These are phyloP conservation scores for Raddia guianensis DNA, from an alignment of 176 grass and related monocot species.

Conservation along the genomic window DNA sequence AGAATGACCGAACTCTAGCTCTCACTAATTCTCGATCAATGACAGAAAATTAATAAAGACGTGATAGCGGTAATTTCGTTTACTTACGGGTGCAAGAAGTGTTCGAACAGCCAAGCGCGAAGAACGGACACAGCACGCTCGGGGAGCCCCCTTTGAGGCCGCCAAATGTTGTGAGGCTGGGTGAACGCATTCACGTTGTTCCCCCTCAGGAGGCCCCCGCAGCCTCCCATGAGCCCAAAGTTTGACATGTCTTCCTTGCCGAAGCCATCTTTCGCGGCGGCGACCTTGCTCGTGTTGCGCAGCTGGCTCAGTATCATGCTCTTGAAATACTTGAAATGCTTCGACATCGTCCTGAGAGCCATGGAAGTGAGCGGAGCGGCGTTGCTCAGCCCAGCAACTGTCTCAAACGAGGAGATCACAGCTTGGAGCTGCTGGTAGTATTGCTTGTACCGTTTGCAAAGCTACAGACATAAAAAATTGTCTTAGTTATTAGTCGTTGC, in stretches of 20 bases:
- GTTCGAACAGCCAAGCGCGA: slow-evolving; percentile 93
- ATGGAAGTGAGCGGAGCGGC: slow-evolving; percentile 72
- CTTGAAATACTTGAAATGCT: slow-evolving; percentile 85
- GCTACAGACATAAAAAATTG: slow-evolving; percentile 48
- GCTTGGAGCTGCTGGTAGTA: slow-evolving; percentile 81
- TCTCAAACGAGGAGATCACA: slow-evolving; percentile 77
- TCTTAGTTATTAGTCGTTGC: neutral
- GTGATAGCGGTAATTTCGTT: neutral
- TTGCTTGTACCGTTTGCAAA: slow-evolving; percentile 84
- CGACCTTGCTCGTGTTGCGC: slow-evolving; percentile 52
- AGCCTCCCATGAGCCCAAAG: slow-evolving; percentile 56
- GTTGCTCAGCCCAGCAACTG: slow-evolving; percentile 70
- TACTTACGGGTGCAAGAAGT: slow-evolving; percentile 98
- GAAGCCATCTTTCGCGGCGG: slow-evolving; percentile 44
- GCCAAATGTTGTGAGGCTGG: slow-evolving; percentile 83
- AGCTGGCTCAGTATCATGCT: slow-evolving; percentile 69
- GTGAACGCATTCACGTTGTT: slow-evolving; percentile 46
- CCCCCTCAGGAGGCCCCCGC: slow-evolving; percentile 49
- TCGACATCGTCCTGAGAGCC: slow-evolving; percentile 71
- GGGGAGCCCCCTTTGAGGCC: slow-evolving; percentile 88
- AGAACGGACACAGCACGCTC: slow-evolving; percentile 96
- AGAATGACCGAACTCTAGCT: neutral
- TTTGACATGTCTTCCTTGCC: slow-evolving; percentile 59
- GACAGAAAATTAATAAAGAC: neutral
- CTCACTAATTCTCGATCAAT: neutral